Evolutionary conservation across 306 rosid species (phyloP).

Genomic region (Quercus bicolor): DNA sequence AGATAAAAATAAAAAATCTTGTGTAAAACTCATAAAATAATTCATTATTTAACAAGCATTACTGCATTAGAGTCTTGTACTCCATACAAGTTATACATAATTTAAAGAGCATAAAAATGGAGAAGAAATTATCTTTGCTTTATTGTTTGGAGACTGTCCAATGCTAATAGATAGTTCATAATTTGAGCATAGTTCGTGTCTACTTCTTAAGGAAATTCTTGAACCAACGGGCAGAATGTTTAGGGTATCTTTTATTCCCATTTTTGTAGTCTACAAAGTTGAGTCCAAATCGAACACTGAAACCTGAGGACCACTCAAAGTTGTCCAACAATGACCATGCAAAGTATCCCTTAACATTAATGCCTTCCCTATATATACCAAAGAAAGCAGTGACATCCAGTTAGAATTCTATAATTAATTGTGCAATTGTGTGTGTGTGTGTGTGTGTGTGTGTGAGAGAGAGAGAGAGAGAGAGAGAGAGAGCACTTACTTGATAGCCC

Average conservation of each 20-base stretch:
- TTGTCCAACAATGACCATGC: slow-evolving; percentile 71
- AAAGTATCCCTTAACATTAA: slow-evolving; percentile 64
- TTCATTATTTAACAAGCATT: no score
- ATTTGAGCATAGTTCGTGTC: background rate
- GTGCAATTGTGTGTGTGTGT: background rate
- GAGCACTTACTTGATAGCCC: slow-evolving; percentile 51
- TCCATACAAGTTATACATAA: no score
- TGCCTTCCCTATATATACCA: slow-evolving; percentile 42
- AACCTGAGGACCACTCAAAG: slow-evolving; percentile 57
- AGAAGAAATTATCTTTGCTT: no score
- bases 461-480: no score
- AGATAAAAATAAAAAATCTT: no score
- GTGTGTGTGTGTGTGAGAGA: no score
- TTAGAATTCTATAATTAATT: background rate
- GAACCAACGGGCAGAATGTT: slow-evolving; percentile 70
- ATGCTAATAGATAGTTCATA: no score
- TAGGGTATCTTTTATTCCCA: slow-evolving; percentile 43
- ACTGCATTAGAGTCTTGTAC: no score
- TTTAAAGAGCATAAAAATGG: no score
- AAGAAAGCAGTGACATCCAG: background rate
- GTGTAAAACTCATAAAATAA: no score
- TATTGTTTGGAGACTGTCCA: no score
- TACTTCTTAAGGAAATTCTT: slow-evolving; percentile 36
- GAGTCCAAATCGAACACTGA: slow-evolving; percentile 55
- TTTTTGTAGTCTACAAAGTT: slow-evolving; percentile 57